Base-by-base conservation (phyloP, 164 flowering plant species). In the Litsea cubeba region DNA sequence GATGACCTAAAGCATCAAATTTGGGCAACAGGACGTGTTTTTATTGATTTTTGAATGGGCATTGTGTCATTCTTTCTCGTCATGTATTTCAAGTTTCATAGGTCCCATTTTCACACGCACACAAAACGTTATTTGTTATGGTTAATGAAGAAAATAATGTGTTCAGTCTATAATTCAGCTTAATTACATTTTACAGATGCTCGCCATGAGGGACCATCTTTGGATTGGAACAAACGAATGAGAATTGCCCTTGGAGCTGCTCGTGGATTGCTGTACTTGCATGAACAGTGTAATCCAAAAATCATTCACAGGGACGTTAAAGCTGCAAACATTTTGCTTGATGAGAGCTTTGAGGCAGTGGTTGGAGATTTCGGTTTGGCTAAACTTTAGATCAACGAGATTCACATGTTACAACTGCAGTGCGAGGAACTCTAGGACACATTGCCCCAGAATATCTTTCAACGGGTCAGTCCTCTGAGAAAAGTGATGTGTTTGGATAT, bases 281-380 rank as follows among this genome's bases (percentile, higher is more conserved):
- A 96, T 66, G 99, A 96, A 76, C 97, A 95, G 50, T 90, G 93
- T 72, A 90, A 87, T 74, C 97, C 98, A 4, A 94, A 87, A 79
- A 92, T 96, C 71, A 96, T 94, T 73, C 99, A 96, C 82, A 84
- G 97, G 79, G 99, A 95, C 80, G 99, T 93, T 30, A 96, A 96
- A 81, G 97, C 99, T 57, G 99, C 98, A 60, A 96, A 96, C 71
- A 94, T 96, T 72, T 84, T 92, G 68, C 97, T 96, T 12, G 98
- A 96, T 79, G 97, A 90, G 81, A 86, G 84, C 72, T 94, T 92
- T 82, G 99, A 94, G 84, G 98, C 94, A 7, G 89, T 96, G 32
- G 98, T 96, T 51, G 99, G 97, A 57, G 99, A 96, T 85, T 96
- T 96, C 72, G 99, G 99, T 18, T 89, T 96, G 57, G 99, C 98